phyloP scores from a whole-genome alignment of 768 basidiomycete species.

The Pilatotrama ljubarskyi region DNA sequence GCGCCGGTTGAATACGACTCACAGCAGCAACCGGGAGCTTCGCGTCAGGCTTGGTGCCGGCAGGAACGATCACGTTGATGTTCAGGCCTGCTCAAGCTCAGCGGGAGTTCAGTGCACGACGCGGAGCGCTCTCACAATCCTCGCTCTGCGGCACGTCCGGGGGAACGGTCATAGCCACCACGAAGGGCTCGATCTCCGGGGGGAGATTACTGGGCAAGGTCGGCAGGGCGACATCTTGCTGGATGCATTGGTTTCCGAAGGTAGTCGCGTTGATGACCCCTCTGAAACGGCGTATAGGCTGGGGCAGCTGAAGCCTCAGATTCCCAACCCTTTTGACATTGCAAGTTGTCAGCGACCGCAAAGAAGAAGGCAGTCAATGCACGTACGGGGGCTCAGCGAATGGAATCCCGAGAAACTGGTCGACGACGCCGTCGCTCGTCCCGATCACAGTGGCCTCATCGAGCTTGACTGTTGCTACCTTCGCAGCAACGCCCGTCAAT shows the following conservation, averaged over 20 bases:
- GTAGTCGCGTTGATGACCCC: slow-evolving; percentile 39
- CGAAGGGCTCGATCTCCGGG: slow-evolving; percentile 29
- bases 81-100: slow-evolving; percentile 42
- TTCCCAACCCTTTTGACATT: slow-evolving; percentile 36
- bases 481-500: background rate
- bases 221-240: slow-evolving; percentile 38
- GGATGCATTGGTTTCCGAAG: slow-evolving; percentile 49
- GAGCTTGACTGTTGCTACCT: background rate
- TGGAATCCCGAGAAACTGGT: slow-evolving; percentile 54
- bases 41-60: slow-evolving; percentile 37
- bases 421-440: slow-evolving; percentile 30
- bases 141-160: slow-evolving; percentile 11
- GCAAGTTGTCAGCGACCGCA: slow-evolving; percentile 30
- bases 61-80: slow-evolving; percentile 52
- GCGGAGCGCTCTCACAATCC: slow-evolving; percentile 1
- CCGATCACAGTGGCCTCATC: slow-evolving; percentile 50
- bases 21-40: slow-evolving; percentile 58
- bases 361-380: background rate
- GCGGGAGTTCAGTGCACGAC: background rate
- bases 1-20: no score
- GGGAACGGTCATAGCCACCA: background rate
- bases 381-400: slow-evolving; percentile 56
- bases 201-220: slow-evolving; percentile 41
- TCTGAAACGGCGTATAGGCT: slow-evolving; percentile 37
- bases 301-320: slow-evolving; percentile 46